Conservation (phyloP, 176 grass and related monocot genomes). For the Neostapfia colusana region DNA sequence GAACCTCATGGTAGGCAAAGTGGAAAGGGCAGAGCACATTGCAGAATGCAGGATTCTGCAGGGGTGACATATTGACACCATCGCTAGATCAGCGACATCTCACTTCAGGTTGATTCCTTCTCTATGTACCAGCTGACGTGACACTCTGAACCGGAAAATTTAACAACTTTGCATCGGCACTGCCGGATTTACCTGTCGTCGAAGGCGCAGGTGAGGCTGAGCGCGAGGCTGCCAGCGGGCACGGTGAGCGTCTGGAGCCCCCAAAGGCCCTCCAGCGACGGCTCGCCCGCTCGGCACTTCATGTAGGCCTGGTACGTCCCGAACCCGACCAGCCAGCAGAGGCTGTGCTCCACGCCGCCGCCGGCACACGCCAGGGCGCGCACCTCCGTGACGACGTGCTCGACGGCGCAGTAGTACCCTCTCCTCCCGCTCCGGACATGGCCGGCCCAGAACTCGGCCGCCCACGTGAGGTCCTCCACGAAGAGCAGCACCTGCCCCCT, state of each 20-base stretch:
- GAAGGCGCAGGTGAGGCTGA: constrained; percentile 71
- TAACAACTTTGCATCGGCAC: constrained; percentile 29
- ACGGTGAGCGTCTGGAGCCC: constrained; percentile 70
- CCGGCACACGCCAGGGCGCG: constrained; percentile 39
- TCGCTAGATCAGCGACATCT: constrained; percentile 30
- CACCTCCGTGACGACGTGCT: constrained; percentile 75
- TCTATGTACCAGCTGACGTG: constrained; percentile 29
- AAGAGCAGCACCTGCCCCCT: constrained; percentile 44
- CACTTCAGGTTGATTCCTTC: constrained; percentile 31
- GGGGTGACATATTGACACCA: not conserved
- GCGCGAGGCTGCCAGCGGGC: constrained; percentile 57
- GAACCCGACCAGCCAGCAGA: constrained; percentile 71
- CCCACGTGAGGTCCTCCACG: constrained; percentile 79
- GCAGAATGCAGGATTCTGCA: not conserved
- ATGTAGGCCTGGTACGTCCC: constrained; percentile 73
- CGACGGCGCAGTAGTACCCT: constrained; percentile 63
- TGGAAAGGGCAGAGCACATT: constrained; percentile 29
- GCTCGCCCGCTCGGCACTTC: constrained; percentile 64
- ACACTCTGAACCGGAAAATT: constrained; percentile 21
- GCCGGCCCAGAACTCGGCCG: constrained; percentile 59
- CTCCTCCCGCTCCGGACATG: constrained; percentile 36
- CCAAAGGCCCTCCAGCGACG: constrained; percentile 81
- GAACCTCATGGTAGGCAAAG: constrained; percentile 35
- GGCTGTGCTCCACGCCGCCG: not conserved
- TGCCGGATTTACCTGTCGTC: constrained; percentile 67